Conservation (phyloP, 306 rosid species). For the Begonia fuchsioides region DNA sequence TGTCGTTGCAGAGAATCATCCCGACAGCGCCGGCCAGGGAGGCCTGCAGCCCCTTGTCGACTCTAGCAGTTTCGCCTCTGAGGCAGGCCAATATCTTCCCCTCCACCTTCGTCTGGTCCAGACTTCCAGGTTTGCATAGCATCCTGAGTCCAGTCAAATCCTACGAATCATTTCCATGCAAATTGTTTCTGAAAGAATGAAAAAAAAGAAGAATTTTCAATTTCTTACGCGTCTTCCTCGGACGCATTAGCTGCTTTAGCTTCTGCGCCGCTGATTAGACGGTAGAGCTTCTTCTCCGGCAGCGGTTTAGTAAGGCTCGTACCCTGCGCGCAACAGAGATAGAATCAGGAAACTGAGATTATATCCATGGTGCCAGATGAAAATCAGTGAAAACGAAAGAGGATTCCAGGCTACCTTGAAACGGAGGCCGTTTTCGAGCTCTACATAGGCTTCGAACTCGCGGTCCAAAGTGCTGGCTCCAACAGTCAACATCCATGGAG, state of each 20-base stretch:
- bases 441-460: conserved; percentile 22
- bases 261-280: conserved; percentile 32
- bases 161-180: too few relatives aligned
- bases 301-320: conserved; percentile 27
- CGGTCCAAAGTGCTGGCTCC: conserved; percentile 67
- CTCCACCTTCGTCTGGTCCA: conserved; percentile 37
- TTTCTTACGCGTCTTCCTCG: conserved; percentile 28
- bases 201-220: neutral
- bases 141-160: conserved; percentile 8
- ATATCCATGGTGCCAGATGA: too few relatives aligned
- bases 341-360: too few relatives aligned
- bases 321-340: conserved; percentile 25
- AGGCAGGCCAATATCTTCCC: conserved; percentile 54
- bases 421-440: conserved; percentile 32
- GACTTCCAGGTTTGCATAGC: conserved; percentile 21
- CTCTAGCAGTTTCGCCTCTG: conserved; percentile 24
- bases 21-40: conserved; percentile 55
- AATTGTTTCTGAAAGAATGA: neutral
- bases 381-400: too few relatives aligned
- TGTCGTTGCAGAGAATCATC: conserved; percentile 55
- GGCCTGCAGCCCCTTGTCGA: conserved; percentile 38
- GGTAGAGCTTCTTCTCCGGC: conserved; percentile 27
- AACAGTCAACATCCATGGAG: conserved; percentile 71
- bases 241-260: conserved; percentile 20
- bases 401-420: conserved; percentile 17